Base-by-base conservation (phyloP, 2,329 filamentous ascomycete species). In the Aspergillus clavatus region DNA sequence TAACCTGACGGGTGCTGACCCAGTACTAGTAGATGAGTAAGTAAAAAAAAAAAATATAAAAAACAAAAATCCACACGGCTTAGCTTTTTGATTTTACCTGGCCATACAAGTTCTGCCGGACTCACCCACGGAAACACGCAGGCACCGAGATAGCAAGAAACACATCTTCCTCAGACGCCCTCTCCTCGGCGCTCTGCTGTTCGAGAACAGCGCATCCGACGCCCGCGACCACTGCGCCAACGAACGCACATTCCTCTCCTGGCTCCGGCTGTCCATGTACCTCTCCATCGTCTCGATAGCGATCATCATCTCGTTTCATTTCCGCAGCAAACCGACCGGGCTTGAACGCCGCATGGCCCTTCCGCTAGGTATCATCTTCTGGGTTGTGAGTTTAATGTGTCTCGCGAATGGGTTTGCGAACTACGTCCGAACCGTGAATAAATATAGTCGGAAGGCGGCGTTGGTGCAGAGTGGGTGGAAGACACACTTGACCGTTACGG, bases 401-500 rank as follows among this genome's bases (percentile, higher is more conserved):
- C 71, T 98, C 21, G 70, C 76, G 1, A 81, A 85, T 12, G 93
- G 93, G 0, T 71, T 95, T 49, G 83, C 83, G 1, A 97, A 95
- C 62, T 98, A 98, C 62, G 82, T 95, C 52, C 84, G 82, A 74
- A 80, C 76, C 56, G 82, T 97, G 19, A 86, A 86, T 57, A 84
- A 87, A 62, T 98, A 95, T 65, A 86, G 86, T 56, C 76, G 79
- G 29, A 81, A 83, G 54, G 77, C 78, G 21, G 93, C 93, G 0
- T 78, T 97, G 52, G 93, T 98, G 29, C 93, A 98, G 72, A 86
- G 83, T 23, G 93, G 93, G 1, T 93, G 87, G 86, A 91, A 89
- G 69, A 97, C 93, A 28, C 90, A 97, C 64, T 67, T 84, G 33
- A 86, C 95, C n/a, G 70, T 72, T 52, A 63, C 63, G 4, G 53